phyloP scores from a whole-genome alignment of 1,139 yeast species.

The Pichia sp. region DNA sequence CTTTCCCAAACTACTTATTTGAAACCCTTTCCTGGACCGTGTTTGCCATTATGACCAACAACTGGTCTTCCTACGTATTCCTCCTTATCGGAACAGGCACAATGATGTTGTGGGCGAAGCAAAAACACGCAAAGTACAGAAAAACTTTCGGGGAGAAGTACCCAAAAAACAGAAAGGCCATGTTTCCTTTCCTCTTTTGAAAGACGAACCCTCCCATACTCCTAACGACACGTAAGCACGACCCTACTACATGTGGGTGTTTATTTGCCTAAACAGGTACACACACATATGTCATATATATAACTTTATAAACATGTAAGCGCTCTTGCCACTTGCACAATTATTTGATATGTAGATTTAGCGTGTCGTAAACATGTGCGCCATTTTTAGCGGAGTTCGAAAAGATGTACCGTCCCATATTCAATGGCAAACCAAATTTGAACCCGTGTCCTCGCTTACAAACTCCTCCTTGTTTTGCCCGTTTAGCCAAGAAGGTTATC shows the following conservation, averaged over 20 bases:
- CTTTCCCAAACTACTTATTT: constrained; percentile 81
- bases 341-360: background rate
- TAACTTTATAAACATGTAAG: background rate
- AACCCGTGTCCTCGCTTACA: background rate
- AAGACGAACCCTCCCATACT: background rate
- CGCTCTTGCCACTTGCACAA: background rate
- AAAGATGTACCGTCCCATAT: background rate
- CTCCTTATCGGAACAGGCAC: constrained; percentile 67
- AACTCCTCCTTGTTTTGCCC: background rate
- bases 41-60: constrained; percentile 67
- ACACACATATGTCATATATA: background rate
- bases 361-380: background rate
- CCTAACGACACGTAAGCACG: background rate
- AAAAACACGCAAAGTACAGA: constrained; percentile 64
- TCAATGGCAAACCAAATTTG: background rate
- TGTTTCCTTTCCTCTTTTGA: constrained; percentile 52
- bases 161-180: constrained; percentile 65
- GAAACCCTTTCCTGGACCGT: constrained; percentile 74
- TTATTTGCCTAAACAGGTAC: background rate
- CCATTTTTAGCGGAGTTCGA: background rate
- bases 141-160: constrained; percentile 71
- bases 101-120: constrained; percentile 76
- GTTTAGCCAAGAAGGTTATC: too few relatives aligned
- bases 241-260: background rate
- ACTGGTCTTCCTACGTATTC: constrained; percentile 73